Base-by-base conservation (phyloP, 306 rosid genomes). In the Trifolium repens region DNA sequence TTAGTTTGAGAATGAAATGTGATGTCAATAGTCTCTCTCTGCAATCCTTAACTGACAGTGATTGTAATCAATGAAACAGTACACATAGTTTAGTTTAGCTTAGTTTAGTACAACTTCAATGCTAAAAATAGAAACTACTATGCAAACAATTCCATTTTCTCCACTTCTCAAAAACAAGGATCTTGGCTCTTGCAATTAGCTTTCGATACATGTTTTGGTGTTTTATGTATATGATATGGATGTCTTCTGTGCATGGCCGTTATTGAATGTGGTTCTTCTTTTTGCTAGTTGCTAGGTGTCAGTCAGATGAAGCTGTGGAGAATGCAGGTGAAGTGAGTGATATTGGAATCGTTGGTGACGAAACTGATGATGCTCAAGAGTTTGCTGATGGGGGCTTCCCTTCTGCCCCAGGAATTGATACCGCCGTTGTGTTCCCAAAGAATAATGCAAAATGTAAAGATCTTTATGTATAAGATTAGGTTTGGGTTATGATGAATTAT, bases 321-420 rank as follows among this genome's bases (percentile, higher is more conserved):
- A 34, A 39, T 39, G 32, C 32, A 17, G 50, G 50, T 10, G 52
- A 39, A 39, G 70, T 40, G 16, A 65, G 9, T 65, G 70, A 65
- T 22, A 65, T 65, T 6, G 70, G 70, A 15, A 40, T 65, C 19
- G 70, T 65, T 65, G 70, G 70, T 65, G 70, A 65, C 3, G 69
- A 35, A 63, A 35, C 47, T 4, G 69, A 64, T 17, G 50, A 65
- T 17, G 34, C 24, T 39, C 70, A 65, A 39, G 70, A 65, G 2
- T 65, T 65, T 65, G 70, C 52, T 11, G 70, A 65, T 17, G 52
- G 70, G n/a, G 13, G 16, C 16, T 65, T 65, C 16, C 3, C 52
- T 40, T 65, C 70, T 40, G n/a, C 70, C 5, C 70, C 70, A 5
- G 70, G 70, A 5, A 40, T 65, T 10, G 34, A 65, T 5, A 65